Conservation (phyloP, 441 rosid genomes). For the Viola pubescens region DNA sequence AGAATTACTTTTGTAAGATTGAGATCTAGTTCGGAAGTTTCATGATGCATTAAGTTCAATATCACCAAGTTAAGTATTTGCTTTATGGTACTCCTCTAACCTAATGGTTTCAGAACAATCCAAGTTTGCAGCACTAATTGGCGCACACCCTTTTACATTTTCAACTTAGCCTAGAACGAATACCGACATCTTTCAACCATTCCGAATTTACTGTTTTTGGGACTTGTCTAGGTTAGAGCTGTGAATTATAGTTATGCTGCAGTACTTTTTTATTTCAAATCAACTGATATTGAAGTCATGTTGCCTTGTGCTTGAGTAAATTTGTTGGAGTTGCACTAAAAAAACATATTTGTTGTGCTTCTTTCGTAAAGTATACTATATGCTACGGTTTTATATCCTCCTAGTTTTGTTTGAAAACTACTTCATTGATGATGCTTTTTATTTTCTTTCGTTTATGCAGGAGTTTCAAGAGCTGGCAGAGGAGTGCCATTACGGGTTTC, state of each 20-base stretch:
- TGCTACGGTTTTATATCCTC: too few species aligned
- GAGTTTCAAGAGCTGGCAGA: slow-evolving; percentile 88
- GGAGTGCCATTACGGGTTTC: slow-evolving; percentile 48
- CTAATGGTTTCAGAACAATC: too few species aligned
- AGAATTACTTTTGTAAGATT: too few species aligned
- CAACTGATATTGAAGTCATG: neutral
- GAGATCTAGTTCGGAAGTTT: too few species aligned
- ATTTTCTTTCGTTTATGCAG: slow-evolving; percentile 27
- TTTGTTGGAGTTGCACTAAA: neutral
- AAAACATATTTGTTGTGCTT: neutral
- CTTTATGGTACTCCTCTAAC: too few species aligned
- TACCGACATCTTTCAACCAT: too few species aligned
- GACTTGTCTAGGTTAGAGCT: neutral
- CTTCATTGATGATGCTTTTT: neutral
- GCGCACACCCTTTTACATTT: too few species aligned
- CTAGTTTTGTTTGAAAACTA: neutral
- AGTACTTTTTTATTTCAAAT: neutral
- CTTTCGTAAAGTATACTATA: too few species aligned
- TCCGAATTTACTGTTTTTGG: neutral
- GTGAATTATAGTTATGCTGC: neutral
- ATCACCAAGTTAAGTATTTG: too few species aligned
- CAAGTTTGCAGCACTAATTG: too few species aligned
- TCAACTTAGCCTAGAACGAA: too few species aligned
- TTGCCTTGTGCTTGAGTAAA: neutral
- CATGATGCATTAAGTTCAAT: too few species aligned